Evolutionary conservation across 116 monocot species (phyloP), one percentile per base, ranked within the genome.

Genomic region (Thalassia testudinum): DNA sequence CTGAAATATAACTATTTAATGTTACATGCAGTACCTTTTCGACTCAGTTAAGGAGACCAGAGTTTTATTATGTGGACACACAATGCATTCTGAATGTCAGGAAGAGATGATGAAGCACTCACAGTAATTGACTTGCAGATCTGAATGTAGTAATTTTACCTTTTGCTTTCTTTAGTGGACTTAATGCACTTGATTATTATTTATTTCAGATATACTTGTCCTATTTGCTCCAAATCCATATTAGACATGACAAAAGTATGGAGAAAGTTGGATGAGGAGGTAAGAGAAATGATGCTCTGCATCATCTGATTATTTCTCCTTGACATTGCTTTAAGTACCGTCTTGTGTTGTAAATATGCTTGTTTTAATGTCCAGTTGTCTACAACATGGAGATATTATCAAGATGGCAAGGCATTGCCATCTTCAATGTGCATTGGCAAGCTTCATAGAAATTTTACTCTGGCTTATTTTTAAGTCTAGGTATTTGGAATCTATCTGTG

Each of bases 61-160:
- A 21, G 83, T 87, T 47, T 53, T 93, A 52, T 71, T 64, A 56
- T 93, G 93, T 61, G 83, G 87, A 5, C 93, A 93, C 44, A 83
- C 87, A 26, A 70, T 83, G 60, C 92, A 92, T 63, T 48, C 47
- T 1, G 70, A 75, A 16, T 92, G 87, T 66, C 26, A 75, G 49
- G n/a, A 27, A 23, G 80, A 80, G 50, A 87, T 92, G 92, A 0
- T 72, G 48, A 50, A 61, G 13, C 87, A 87, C 69, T 55, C 53
- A 40, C 72, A 78, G 87, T 92, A 78, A 75, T 49, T 27, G 25
- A 22, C 51, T 20, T 34, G 30, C 6, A 45, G 4, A 25, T 13
- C 15, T 45, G 15, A 45, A 7, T 45, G 15, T 16, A 45, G 2
- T 26, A 37, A 18, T 34, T 7, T 30, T 28, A n/a, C 11, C 12